These are phyloP conservation scores for Obelidium mucronatum DNA, from an alignment of 192 early-diverging fungal species.

Conservation along the genomic window DNA sequence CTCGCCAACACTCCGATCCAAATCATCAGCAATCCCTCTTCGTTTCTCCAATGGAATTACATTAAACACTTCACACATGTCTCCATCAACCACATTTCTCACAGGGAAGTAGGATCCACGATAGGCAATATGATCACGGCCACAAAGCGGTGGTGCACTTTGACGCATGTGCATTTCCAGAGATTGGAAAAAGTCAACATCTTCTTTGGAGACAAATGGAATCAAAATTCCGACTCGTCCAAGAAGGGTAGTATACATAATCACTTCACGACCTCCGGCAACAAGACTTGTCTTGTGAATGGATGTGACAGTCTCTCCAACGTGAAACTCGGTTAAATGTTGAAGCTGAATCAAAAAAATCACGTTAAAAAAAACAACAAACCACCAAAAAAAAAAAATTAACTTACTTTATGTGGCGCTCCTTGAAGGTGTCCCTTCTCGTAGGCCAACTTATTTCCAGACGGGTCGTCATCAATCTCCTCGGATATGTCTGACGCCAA, in stretches of 20 bases:
- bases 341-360: constrained; percentile 71
- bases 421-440: constrained; percentile 86
- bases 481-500: constrained; percentile 68
- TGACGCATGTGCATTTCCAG: constrained; percentile 90
- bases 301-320: constrained; percentile 88
- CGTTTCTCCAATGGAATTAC: constrained; percentile 75
- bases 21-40: constrained; percentile 80
- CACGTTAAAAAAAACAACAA: constrained; percentile 23
- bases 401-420: constrained; percentile 80
- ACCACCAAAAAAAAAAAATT: neutral
- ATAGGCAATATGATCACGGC: constrained; percentile 89
- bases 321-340: constrained; percentile 77
- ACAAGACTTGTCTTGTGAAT: constrained; percentile 80
- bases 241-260: constrained; percentile 87
- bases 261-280: constrained; percentile 83
- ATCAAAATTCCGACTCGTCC: constrained; percentile 86
- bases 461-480: constrained; percentile 87
- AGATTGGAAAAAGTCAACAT: constrained; percentile 91
- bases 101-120: constrained; percentile 85
- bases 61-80: constrained; percentile 91
- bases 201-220: constrained; percentile 87
- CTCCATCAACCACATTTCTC: constrained; percentile 77
- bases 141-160: constrained; percentile 74
- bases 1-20: constrained; percentile 85
- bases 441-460: constrained; percentile 80